phyloP scores from a whole-genome alignment of 768 basidiomycete genomes.

The Lactarius quietus region DNA sequence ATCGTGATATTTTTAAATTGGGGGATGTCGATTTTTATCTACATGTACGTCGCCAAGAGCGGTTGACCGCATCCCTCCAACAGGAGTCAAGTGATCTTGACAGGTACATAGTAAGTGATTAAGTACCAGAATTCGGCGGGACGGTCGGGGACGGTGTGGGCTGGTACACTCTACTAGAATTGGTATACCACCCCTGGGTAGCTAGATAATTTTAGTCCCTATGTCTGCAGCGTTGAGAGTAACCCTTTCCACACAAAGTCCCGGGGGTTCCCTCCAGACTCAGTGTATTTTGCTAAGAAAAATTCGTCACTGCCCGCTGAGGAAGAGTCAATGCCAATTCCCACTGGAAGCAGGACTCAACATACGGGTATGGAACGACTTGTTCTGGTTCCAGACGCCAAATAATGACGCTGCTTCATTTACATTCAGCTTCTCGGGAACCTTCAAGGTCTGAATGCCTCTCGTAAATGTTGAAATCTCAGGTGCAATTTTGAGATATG shows the following conservation, averaged over 20 bases:
- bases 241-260: constrained; percentile 56
- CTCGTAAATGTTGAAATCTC: constrained; percentile 50
- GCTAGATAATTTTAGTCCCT: background rate
- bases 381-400: constrained; percentile 69
- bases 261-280: constrained; percentile 73
- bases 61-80: too few relatives aligned
- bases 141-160: too few relatives aligned
- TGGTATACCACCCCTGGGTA: too few relatives aligned
- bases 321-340: constrained; percentile 1
- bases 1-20: too few relatives aligned
- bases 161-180: too few relatives aligned
- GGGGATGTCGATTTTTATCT: too few relatives aligned
- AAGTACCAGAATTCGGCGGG: too few relatives aligned
- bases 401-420: constrained; percentile 73
- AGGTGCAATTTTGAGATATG: constrained; percentile 54
- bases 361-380: constrained; percentile 51
- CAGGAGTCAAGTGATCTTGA: too few relatives aligned
- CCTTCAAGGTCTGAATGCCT: constrained; percentile 48
- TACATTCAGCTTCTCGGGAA: constrained; percentile 57
- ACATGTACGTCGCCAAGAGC: too few relatives aligned
- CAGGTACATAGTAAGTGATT: too few relatives aligned
- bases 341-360: constrained; percentile 16
- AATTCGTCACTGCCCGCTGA: constrained; percentile 56
- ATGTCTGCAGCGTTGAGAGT: constrained; percentile 29
- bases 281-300: constrained; percentile 75